Conservation (phyloP, 805 yeast species). For the Ogataea salicorniae region DNA sequence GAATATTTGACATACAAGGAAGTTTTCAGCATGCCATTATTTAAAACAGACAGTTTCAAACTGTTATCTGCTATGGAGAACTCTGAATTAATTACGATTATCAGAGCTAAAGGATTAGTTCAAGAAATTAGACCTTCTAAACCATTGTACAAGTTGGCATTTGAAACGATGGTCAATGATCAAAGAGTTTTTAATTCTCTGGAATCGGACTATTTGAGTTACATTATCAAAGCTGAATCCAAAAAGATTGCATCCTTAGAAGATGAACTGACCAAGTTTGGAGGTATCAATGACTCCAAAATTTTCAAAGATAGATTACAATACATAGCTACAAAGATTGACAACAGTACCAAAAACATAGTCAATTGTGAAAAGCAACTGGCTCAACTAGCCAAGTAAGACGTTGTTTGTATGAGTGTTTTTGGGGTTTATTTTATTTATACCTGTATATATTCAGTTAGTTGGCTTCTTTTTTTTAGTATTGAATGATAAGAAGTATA, state of each 20-base stretch:
- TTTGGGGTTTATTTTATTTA: not conserved
- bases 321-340: conserved; percentile 65
- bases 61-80: conserved; percentile 71
- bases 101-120: conserved; percentile 74
- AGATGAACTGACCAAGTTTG: conserved; percentile 60
- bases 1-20: conserved; percentile 46
- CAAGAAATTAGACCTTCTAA: conserved; percentile 68
- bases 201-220: conserved; percentile 56
- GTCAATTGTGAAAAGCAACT: conserved; percentile 39
- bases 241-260: conserved; percentile 61
- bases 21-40: conserved; percentile 51
- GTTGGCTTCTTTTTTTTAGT: too few species aligned
- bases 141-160: conserved; percentile 81
- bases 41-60: conserved; percentile 49
- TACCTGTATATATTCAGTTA: not conserved
- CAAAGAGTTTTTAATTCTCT: conserved; percentile 49
- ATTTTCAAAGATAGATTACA: conserved; percentile 57
- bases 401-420: not conserved
- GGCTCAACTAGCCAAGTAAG: conserved; percentile 17
- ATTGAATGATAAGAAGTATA: too few species aligned
- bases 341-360: conserved; percentile 49
- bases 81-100: conserved; percentile 65
- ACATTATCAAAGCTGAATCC: conserved; percentile 54
- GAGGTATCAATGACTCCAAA: conserved; percentile 45
- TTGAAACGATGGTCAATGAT: conserved; percentile 58